Conservation (phyloP, 2,329 filamentous ascomycete species). For the Gnomoniopsis sp. region DNA sequence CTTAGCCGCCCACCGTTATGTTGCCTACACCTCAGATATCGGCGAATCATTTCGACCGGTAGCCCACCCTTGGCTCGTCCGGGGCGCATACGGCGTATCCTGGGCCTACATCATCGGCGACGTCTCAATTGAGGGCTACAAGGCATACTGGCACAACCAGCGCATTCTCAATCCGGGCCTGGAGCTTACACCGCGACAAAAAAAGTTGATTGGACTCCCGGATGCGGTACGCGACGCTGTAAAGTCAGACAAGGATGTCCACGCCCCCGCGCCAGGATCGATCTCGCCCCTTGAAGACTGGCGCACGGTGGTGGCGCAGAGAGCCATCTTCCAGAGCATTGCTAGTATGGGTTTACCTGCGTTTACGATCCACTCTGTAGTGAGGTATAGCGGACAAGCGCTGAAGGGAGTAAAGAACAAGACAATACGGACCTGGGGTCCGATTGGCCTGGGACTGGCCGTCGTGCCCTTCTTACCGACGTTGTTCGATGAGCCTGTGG, state of each 20-base stretch:
- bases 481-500: constrained; percentile 88
- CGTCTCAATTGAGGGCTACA: constrained; percentile 90
- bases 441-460: constrained; percentile 77
- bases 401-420: constrained; percentile 78
- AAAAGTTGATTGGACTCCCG: constrained; percentile 44
- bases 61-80: constrained; percentile 79
- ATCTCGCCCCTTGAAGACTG: constrained; percentile 82
- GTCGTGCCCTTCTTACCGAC: constrained; percentile 80
- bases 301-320: constrained; percentile 83
- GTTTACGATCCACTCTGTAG: constrained; percentile 90
- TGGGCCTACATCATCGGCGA: constrained; percentile 93
- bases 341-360: constrained; percentile 93
- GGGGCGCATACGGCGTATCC: constrained; percentile 81
- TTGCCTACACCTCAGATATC: constrained; percentile 95
- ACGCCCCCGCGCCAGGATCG: constrained; percentile 34
- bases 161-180: constrained; percentile 66
- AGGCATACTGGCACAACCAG: constrained; percentile 87
- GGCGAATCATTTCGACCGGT: constrained; percentile 94
- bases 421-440: constrained; percentile 76
- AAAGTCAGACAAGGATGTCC: background rate
- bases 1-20: constrained; percentile 87
- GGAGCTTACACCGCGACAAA: constrained; percentile 47
- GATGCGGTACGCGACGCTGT: background rate
- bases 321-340: constrained; percentile 84
- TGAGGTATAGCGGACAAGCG: constrained; percentile 82